phyloP scores from a whole-genome alignment of 1,284 basidiomycete species.

The Fomes fomentarius region DNA sequence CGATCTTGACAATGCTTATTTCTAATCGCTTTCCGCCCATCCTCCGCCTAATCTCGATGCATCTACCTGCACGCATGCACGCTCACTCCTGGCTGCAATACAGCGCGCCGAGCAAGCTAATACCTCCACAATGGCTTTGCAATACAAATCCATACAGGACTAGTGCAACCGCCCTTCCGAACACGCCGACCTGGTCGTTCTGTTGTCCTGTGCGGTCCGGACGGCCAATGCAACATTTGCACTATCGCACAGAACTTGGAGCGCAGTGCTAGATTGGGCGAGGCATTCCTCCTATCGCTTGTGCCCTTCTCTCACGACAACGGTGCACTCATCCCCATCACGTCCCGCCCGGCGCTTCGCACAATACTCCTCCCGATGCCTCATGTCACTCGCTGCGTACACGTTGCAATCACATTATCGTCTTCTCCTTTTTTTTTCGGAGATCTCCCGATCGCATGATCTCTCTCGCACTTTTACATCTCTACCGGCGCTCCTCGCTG shows the following conservation, averaged over 20 bases:
- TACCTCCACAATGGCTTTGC: not conserved
- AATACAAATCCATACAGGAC: not conserved
- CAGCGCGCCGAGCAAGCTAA: not conserved
- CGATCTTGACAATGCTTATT: conserved; percentile 8
- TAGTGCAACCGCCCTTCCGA: not conserved
- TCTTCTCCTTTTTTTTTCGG: not conserved
- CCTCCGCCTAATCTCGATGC: conserved; percentile 1
- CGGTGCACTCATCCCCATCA: not conserved
- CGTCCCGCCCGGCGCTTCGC: not conserved
- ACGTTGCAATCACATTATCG: conserved; percentile 4
- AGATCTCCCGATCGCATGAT: conserved; percentile 1
- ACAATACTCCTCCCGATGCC: not conserved
- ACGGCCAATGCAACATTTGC: not conserved
- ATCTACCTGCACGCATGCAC: not conserved
- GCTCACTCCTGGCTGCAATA: not conserved
- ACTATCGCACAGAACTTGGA: not conserved
- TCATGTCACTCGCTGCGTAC: not conserved
- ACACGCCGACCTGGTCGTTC: not conserved
- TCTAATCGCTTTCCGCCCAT: conserved; percentile 7
- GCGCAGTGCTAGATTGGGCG: not conserved
- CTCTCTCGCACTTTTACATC: not conserved
- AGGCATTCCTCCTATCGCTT: not conserved
- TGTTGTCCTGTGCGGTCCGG: not conserved
- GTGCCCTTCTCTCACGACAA: not conserved
- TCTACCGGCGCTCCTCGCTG: not conserved